These are phyloP conservation scores for Chaetomium cochliodes DNA, from an alignment of 495 filamentous ascomycete genomes.

Conservation along the genomic window DNA sequence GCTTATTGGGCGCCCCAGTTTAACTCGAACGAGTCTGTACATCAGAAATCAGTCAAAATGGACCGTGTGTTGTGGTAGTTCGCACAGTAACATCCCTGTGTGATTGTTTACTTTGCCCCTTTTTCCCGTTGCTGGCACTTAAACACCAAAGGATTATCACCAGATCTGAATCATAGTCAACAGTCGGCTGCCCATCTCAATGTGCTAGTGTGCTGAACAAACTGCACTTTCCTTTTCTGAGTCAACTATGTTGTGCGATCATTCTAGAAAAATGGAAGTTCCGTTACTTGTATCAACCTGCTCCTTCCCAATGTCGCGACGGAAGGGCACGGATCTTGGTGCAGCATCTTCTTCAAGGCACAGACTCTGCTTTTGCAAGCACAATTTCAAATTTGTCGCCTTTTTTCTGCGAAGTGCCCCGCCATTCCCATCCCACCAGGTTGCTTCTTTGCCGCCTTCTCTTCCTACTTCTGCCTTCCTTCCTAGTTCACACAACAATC, in stretches of 20 bases:
- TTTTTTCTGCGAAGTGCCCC: background rate
- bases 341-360: background rate
- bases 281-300: background rate
- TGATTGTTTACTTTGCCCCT: conserved; percentile 16
- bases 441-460: background rate
- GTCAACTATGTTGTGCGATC: background rate
- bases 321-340: background rate
- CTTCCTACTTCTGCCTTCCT: background rate
- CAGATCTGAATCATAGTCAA: background rate
- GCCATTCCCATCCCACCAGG: background rate
- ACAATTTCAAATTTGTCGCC: background rate
- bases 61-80: background rate
- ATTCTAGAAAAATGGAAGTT: background rate
- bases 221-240: background rate
- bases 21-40: no score
- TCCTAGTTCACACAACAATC: background rate
- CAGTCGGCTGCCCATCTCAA: background rate
- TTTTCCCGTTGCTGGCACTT: background rate
- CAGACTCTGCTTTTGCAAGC: background rate
- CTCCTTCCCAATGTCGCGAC: conserved; percentile 1
- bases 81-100: conserved; percentile 5
- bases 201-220: background rate
- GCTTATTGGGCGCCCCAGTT: no score
- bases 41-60: background rate
- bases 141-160: conserved; percentile 1